Base-by-base conservation (phyloP, 768 basidiomycete species). In the Lactarius hatsudake region DNA sequence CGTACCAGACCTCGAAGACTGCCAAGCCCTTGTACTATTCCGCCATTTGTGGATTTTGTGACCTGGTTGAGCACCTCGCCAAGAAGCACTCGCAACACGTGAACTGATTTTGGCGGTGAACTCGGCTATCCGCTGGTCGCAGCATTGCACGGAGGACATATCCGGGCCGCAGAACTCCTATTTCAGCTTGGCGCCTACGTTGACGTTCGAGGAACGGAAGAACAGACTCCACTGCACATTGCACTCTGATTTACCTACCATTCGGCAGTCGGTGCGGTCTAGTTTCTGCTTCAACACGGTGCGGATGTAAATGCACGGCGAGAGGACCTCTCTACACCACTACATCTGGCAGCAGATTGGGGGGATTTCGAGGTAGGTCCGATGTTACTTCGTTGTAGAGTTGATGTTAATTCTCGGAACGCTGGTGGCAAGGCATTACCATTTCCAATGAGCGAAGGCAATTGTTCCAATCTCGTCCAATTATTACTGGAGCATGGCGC, bases 201-300 rank as follows among this genome's bases (percentile, higher is more conserved):
- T 12, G 5, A 15, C 13, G 6, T 4, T 26, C 51, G 6, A 53
- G 23, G 51, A 15, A 26, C 13, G 13, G 5, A 53, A 1, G 51
- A 12, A 13, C 10, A 12, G 23, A 53, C 51, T 15, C 51, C 51
- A 15, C 23, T 53, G 6, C 23, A 53, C 23, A 23, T 1, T 6
- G 2, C 2, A 26, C 2, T 15, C 15, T 0, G 6, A 26, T 15
- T 0, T 1, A 0, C 2, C 51, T 0, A 26, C 51, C 1, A 26
- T 5, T 3, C 3, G 13, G 23, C 12, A 6, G 23, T 53, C 13
- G 23, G 12, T 12, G 23, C 51, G 5, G 51, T 23, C 12, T 12
- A 51, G 48, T 51, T 51, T 51, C 23, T 51, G 4, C 48, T 51
- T 23, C 12, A 51, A 23, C 48, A 51, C 5, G 48, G 48, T 5